phyloP scores from a whole-genome alignment of 352 stramenopile genomes.

The Globisporangium barbulae region DNA sequence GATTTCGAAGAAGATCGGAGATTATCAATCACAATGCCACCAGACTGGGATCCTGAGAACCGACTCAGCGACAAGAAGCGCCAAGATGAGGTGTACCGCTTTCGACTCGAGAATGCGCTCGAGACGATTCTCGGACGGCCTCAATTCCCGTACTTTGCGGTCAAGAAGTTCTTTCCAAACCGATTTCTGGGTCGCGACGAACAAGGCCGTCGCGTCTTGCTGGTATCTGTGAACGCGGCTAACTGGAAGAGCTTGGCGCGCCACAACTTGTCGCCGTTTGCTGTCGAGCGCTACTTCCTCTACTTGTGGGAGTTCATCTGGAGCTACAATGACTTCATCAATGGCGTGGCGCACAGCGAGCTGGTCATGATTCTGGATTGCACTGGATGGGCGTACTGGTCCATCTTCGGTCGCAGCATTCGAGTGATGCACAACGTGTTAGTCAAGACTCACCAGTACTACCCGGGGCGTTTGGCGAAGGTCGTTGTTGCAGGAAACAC shows the following conservation, averaged over 20 bases:
- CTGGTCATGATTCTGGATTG: constrained; percentile 33
- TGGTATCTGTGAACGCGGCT: constrained; percentile 21
- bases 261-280: constrained; percentile 29
- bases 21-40: neutral
- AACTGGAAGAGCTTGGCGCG: constrained; percentile 18
- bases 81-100: constrained; percentile 21
- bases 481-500: constrained; percentile 22
- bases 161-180: constrained; percentile 33
- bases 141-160: constrained; percentile 30
- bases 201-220: constrained; percentile 22
- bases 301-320: constrained; percentile 52
- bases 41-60: neutral
- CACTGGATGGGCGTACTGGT: constrained; percentile 23
- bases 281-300: constrained; percentile 33
- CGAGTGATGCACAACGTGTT: constrained; percentile 26
- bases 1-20: neutral
- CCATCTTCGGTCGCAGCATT: constrained; percentile 23
- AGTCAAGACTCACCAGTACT: constrained; percentile 22
- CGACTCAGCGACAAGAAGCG: neutral
- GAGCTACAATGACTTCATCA: constrained; percentile 34
- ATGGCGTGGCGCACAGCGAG: constrained; percentile 27
- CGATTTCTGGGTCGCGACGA: constrained; percentile 25
- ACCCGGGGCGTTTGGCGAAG: constrained; percentile 23
- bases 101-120: constrained; percentile 35
- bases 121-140: constrained; percentile 35